Conservation (phyloP, 768 basidiomycete genomes). For the Podaxis mareebaensis region DNA sequence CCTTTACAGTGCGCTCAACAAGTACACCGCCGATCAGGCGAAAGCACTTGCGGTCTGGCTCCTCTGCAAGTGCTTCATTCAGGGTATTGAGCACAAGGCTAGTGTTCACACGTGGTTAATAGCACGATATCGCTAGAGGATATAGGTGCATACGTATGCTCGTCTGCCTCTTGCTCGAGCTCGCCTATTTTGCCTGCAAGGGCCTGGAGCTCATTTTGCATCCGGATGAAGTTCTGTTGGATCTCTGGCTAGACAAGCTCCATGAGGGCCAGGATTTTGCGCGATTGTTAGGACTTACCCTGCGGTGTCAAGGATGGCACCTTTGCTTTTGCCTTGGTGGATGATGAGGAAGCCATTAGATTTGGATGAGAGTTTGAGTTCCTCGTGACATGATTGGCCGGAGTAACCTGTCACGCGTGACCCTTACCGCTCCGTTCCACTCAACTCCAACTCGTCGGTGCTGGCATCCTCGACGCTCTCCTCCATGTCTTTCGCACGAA, state of each 20-base stretch:
- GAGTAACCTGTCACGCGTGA: conserved; percentile 31
- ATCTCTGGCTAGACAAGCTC: conserved; percentile 68
- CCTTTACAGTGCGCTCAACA: conserved; percentile 93
- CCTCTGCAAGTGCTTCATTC: conserved; percentile 75
- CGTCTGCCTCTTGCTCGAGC: conserved; percentile 93
- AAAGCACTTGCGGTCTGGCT: conserved; percentile 94
- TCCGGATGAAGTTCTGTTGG: conserved; percentile 76
- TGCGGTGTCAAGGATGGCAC: conserved; percentile 62
- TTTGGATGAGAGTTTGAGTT: conserved; percentile 30
- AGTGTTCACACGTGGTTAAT: conserved; percentile 12
- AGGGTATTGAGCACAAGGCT: conserved; percentile 90
- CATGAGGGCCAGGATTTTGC: conserved; percentile 30
- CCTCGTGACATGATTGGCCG: conserved; percentile 48
- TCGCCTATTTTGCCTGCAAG: conserved; percentile 94
- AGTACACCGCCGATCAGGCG: conserved; percentile 94
- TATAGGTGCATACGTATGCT: conserved; percentile 73
- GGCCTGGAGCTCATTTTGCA: conserved; percentile 89
- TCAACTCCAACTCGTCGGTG: conserved; percentile 33
- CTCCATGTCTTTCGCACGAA: conserved; percentile 59
- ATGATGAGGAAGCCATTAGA: conserved; percentile 44
- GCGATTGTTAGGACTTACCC: conserved; percentile 47
- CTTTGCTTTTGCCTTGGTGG: conserved; percentile 61
- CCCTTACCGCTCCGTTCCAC: conserved; percentile 31
- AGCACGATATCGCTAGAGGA: background rate
- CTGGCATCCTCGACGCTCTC: conserved; percentile 39